Percentiles rank a stretch among this genome's conserved stretches.
Evolutionary conservation across 2,329 filamentous ascomycete genomes (phyloP).

Genomic region (Fusarium veterinarium): DNA sequence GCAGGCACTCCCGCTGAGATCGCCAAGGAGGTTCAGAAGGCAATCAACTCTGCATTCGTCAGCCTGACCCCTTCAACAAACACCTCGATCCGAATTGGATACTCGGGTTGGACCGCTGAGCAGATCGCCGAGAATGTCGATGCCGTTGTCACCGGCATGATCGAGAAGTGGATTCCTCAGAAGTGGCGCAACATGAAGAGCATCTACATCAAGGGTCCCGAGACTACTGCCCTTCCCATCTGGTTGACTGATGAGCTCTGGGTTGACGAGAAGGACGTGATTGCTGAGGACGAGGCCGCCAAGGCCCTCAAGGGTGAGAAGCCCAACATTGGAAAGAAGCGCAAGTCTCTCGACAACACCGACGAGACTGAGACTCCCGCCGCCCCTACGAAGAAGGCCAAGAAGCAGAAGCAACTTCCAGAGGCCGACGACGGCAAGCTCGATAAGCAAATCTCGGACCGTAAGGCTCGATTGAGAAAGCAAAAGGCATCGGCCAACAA

Average conservation of each 20-base stretch:
- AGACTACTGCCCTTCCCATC: constrained; percentile 90
- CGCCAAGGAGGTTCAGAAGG: constrained; percentile 83
- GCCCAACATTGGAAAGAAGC: constrained; percentile 74
- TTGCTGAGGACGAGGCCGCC: constrained; percentile 69
- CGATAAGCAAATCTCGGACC: constrained; percentile 69
- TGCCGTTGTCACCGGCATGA: constrained; percentile 74
- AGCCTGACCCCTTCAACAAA: constrained; percentile 82
- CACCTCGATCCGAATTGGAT: constrained; percentile 83
- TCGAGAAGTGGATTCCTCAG: constrained; percentile 84
- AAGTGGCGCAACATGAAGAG: constrained; percentile 88
- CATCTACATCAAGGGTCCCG: constrained; percentile 90
- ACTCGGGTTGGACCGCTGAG: constrained; percentile 77
- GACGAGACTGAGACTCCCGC: constrained; percentile 60
- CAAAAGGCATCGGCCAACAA: constrained; percentile 68
- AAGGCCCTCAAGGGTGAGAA: constrained; percentile 60
- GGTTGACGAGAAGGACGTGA: constrained; percentile 79
- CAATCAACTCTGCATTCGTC: constrained; percentile 81
- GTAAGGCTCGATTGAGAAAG: constrained; percentile 68
- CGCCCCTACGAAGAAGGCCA: constrained; percentile 53
- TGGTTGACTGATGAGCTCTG: constrained; percentile 95
- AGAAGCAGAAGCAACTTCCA: constrained; percentile 50
- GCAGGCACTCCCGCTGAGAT: constrained; percentile 72
- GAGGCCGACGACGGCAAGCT: constrained; percentile 64
- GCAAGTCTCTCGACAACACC: constrained; percentile 59
- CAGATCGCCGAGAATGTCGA: constrained; percentile 85